These are phyloP conservation scores for Tylopilus subfusipes DNA, from an alignment of 768 basidiomycete species.

Conservation along the genomic window DNA sequence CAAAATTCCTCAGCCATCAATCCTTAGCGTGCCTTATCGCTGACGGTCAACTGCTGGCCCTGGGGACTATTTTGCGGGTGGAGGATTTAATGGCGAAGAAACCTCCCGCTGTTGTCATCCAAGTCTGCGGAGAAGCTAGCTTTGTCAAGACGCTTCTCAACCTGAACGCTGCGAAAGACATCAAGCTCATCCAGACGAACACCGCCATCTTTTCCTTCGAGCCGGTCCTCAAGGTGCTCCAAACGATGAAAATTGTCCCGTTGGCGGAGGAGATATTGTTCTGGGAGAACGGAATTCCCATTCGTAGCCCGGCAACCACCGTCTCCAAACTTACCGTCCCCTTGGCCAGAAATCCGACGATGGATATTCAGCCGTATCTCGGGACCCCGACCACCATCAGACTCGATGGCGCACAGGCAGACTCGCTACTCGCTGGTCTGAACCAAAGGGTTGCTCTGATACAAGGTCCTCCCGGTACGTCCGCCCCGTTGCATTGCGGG, in stretches of 20 bases:
- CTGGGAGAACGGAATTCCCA: constrained; percentile 39
- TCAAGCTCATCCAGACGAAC: constrained; percentile 55
- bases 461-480: constrained; percentile 68
- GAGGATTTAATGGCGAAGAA: constrained; percentile 47
- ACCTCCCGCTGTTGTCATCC: constrained; percentile 51
- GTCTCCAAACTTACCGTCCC: constrained; percentile 26
- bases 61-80: constrained; percentile 52
- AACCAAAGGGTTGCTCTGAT: constrained; percentile 57
- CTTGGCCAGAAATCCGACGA: constrained; percentile 30
- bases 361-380: constrained; percentile 42
- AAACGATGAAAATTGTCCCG: constrained; percentile 43
- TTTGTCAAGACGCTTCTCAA: constrained; percentile 38
- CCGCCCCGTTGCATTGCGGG: background rate
- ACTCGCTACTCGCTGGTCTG: constrained; percentile 47
- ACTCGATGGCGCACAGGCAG: constrained; percentile 50
- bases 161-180: constrained; percentile 34
- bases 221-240: constrained; percentile 56
- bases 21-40: constrained; percentile 51
- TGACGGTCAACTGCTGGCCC: constrained; percentile 46
- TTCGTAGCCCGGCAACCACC: constrained; percentile 8
- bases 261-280: constrained; percentile 50
- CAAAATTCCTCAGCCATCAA: constrained; percentile 48
- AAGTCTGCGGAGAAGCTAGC: constrained; percentile 44
- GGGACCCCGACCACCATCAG: constrained; percentile 36
- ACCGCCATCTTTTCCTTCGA: constrained; percentile 61